Conservation (phyloP, 2,329 filamentous ascomycete species). For the Trichothecium sympodiale region DNA sequence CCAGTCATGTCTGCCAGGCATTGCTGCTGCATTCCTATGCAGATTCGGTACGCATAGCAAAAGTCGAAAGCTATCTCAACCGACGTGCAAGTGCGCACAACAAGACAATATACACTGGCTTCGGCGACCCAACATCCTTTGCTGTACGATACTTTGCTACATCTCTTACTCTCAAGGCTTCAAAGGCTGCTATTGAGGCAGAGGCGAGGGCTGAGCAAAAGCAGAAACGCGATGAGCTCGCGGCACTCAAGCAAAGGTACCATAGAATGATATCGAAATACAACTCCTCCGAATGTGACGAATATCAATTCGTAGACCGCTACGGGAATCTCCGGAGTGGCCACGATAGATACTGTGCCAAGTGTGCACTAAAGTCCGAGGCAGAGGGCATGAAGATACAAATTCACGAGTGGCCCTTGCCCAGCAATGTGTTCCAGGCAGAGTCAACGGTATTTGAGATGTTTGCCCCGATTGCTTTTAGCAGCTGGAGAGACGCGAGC, state of each 20-base stretch:
- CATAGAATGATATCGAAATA: not conserved
- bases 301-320: no score
- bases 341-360: not conserved
- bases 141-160: constrained; percentile 36
- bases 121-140: constrained; percentile 27
- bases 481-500: constrained; percentile 36
- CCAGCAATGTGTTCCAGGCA: constrained; percentile 14
- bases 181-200: no score
- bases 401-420: constrained; percentile 46
- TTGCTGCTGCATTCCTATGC: constrained; percentile 30
- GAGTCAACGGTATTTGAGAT: constrained; percentile 44
- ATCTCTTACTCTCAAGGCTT: no score
- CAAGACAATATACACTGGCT: not conserved
- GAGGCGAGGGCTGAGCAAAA: not conserved
- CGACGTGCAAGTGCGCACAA: no score
- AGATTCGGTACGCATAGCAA: constrained; percentile 31
- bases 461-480: constrained; percentile 24
- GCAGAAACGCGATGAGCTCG: not conserved
- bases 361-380: not conserved
- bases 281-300: no score
- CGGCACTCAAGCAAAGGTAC: not conserved
- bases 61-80: constrained; percentile 34
- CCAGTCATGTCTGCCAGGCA: constrained; percentile 21
- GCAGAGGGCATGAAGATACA: constrained; percentile 30
- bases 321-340: no score